phyloP scores from a whole-genome alignment of 1,284 basidiomycete genomes.

The Sphaerobolus stellatus region DNA sequence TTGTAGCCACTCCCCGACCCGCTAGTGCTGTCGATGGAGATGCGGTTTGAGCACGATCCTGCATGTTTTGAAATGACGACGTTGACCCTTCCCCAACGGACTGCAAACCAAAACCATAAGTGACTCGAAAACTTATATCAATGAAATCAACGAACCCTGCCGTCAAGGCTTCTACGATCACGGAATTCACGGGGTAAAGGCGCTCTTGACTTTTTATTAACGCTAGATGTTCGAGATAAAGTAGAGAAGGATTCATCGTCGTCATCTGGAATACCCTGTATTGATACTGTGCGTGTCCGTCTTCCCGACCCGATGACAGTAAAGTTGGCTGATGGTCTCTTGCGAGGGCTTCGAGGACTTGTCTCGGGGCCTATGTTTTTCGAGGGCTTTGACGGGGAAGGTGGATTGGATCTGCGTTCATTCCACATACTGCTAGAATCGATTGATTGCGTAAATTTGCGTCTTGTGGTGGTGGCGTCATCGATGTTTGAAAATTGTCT shows the following conservation, averaged over 20 bases:
- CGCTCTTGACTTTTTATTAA: slow-evolving; percentile 2
- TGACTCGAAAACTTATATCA: background rate
- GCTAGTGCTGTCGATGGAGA: slow-evolving; percentile 8
- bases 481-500: slow-evolving; percentile 36
- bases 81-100: slow-evolving; percentile 9
- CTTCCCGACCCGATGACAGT: slow-evolving; percentile 10
- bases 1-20: slow-evolving; percentile 9
- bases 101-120: background rate
- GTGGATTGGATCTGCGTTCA: slow-evolving; percentile 8
- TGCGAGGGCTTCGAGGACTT: slow-evolving; percentile 16
- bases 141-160: slow-evolving; percentile 39
- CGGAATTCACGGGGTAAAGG: slow-evolving; percentile 13
- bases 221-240: slow-evolving; percentile 2
- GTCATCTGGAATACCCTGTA: slow-evolving; percentile 11
- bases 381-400: slow-evolving; percentile 1
- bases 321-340: slow-evolving; percentile 4
- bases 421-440: background rate
- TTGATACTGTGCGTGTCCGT: slow-evolving; percentile 13
- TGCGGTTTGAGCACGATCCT: slow-evolving; percentile 9
- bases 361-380: background rate
- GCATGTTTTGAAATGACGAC: background rate
- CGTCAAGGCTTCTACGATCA: slow-evolving; percentile 32
- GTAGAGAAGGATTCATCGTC: slow-evolving; percentile 1
- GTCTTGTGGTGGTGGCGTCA: slow-evolving; percentile 25
- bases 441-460: background rate